Base-by-base conservation (phyloP, 2,329 filamentous ascomycete genomes). In the Neonectria coccinea region DNA sequence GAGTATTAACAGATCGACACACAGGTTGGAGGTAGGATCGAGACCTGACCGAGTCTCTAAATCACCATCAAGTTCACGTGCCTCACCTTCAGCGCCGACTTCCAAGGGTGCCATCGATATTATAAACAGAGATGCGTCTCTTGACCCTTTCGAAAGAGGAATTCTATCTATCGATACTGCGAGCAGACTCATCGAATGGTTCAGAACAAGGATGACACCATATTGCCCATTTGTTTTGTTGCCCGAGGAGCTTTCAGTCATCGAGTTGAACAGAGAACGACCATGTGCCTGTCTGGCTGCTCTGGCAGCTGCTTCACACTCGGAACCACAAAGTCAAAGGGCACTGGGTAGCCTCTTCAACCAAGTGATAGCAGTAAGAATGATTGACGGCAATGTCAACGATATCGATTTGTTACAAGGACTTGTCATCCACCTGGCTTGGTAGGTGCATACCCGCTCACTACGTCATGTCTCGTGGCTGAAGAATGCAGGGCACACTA, bases 141-240 rank as follows among this genome's bases (percentile, higher is more conserved):
- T 67, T 6, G 67, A 74, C 1, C 73, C 74, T 1, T 76, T 77
- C 36, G 33, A 68, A 8, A 42, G 55, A 0, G 67, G 68, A 0
- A 39, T 74, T 1, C 7, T 77, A 14, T 63, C 70, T 0, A 12
- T 59, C 0, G 66, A 73, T 3, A 25, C 14, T 12, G 75, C 69
- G 0, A 54, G 58, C 4, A 10, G 56, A 1, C 65, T 77, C 0
- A 14, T 77, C 0, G 57, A 72, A 0, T 31, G 56, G 1, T 77
- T 73, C 20, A 58, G 20, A 2, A 56, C 54, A 0, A 73, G 63
- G n/a, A 70, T 78, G 61, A 67, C 59, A 2, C 56, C 68, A 1
- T 70, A 75, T 5, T 78, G 76, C 10, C 74, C 76, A 0, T 78
- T 79, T 57, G 68, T 78, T 9, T 52, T 77, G 7, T 60, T 78